Base-by-base conservation (phyloP, 148 eudicot genomes). In the Silene latifolia region DNA sequence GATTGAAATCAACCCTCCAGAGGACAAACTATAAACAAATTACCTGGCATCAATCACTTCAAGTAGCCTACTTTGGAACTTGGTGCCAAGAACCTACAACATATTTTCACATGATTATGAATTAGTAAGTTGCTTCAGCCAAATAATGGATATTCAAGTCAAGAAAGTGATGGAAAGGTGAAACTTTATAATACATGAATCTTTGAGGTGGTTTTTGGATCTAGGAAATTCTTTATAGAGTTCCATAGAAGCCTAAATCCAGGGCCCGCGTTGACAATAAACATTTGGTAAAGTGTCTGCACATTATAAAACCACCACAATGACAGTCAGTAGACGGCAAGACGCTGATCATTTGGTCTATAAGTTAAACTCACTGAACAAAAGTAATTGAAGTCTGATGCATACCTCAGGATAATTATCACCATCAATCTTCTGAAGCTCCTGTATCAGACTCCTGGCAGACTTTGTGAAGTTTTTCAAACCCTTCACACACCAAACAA, bases 171-270 rank as follows among this genome's bases (percentile, higher is more conserved):
- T 63, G 51, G 3, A 15, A 72, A 51, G 69, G 4, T 20, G 48
- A 51, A 59, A 35, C 12, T 53, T 44, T 17, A 27, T 18, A 86
- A 71, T 88, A 94, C 98, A 85, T 91, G 90, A 74, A 94, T 94
- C 88, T 94, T 94, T 57, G 97, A 80, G 69, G 96, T 90, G 67
- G 98, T 94, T 84, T 77, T 94, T 54, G 98, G 96, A 80, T 94
- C 97, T 39, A 94, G 87, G 80, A 94, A 94, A 56, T 87, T 75
- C 80, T 92, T 94, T 10, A 94, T 86, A 61, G 96, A 86, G 85
- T 81, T 94, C 98, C 97, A 94, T 76, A 94, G 80, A 73, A 94
- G 92, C 88, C 93, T 91, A 69, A 94, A 94, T 32, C 97, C 98
- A 63, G 97, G 89, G 67, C 98, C 97, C 77, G 98, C 98, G 73